Conservation (phyloP, 495 filamentous ascomycete species). For the Aspergillus baeticus region DNA sequence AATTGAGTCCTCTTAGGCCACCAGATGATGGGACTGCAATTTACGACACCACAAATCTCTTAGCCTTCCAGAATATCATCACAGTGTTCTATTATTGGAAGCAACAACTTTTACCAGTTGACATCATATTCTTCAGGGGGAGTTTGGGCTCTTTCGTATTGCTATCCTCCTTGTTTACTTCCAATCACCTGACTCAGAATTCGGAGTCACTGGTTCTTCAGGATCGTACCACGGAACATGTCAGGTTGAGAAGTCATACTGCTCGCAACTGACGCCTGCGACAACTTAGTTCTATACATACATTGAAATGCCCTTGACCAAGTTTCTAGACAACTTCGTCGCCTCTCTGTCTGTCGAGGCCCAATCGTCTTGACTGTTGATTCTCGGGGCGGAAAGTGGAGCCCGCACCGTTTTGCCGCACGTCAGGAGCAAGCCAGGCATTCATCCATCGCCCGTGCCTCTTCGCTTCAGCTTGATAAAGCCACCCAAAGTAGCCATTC, state of each 20-base stretch:
- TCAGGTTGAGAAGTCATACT: too few species aligned
- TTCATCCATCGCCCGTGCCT: not conserved
- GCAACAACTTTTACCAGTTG: not conserved
- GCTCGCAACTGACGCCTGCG: too few species aligned
- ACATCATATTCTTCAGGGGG: not conserved
- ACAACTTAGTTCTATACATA: too few species aligned
- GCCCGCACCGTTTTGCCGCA: conserved; percentile 10
- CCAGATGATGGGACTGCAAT: too few species aligned
- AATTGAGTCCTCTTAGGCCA: conserved; percentile 1
- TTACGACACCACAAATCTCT: not conserved
- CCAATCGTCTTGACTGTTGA: too few species aligned
- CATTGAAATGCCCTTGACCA: too few species aligned
- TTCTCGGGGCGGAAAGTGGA: conserved; percentile 24
- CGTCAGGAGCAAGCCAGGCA: conserved; percentile 8
- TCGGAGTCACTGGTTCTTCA: not conserved
- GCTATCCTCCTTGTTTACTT: not conserved
- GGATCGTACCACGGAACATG: too few species aligned
- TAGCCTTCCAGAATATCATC: not conserved
- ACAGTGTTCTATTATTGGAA: conserved; percentile 11
- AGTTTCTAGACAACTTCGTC: too few species aligned
- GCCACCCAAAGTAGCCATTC: not conserved
- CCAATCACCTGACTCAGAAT: not conserved
- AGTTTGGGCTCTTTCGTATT: not conserved
- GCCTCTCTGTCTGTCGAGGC: too few species aligned
- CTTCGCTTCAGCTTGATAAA: not conserved